phyloP scores from a whole-genome alignment of 2,329 filamentous ascomycete genomes.

The Phoma sp. region DNA sequence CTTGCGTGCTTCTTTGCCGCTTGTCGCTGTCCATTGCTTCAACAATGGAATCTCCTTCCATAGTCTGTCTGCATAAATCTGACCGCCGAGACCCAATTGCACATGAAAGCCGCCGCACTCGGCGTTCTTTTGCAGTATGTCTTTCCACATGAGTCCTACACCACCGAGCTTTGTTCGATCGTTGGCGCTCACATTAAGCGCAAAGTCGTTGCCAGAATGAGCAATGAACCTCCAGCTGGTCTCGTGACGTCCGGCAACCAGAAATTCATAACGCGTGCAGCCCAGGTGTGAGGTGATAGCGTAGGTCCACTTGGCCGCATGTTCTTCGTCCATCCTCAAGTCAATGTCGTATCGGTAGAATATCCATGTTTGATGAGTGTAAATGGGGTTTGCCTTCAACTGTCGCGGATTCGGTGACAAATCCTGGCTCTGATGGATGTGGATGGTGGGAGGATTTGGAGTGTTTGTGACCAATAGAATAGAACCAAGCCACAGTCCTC shows the following conservation, averaged over 20 bases:
- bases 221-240: slow-evolving; percentile 95
- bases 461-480: slow-evolving; percentile 92
- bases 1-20: slow-evolving; percentile 90
- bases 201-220: slow-evolving; percentile 96
- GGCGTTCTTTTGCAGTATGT: slow-evolving; percentile 95
- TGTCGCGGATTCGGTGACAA: slow-evolving; percentile 92
- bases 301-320: slow-evolving; percentile 90
- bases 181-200: slow-evolving; percentile 81
- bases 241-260: slow-evolving; percentile 89
- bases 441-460: slow-evolving; percentile 91
- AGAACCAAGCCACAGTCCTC: slow-evolving; percentile 88
- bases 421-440: slow-evolving; percentile 88
- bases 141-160: slow-evolving; percentile 97
- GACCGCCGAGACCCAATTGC: slow-evolving; percentile 88
- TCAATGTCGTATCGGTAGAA: slow-evolving; percentile 97
- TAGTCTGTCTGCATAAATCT: slow-evolving; percentile 92
- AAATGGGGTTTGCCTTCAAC: slow-evolving; percentile 80
- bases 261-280: slow-evolving; percentile 97
- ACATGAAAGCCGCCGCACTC: slow-evolving; percentile 96
- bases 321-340: slow-evolving; percentile 81
- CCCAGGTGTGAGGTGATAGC: slow-evolving; percentile 96
- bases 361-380: slow-evolving; percentile 88
- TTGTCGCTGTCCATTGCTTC: slow-evolving; percentile 93
- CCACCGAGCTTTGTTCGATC: slow-evolving; percentile 87
- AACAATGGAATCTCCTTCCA: slow-evolving; percentile 96